These are phyloP conservation scores for Phytophthora citrophthora DNA, from an alignment of 352 stramenopile species.

Conservation along the genomic window DNA sequence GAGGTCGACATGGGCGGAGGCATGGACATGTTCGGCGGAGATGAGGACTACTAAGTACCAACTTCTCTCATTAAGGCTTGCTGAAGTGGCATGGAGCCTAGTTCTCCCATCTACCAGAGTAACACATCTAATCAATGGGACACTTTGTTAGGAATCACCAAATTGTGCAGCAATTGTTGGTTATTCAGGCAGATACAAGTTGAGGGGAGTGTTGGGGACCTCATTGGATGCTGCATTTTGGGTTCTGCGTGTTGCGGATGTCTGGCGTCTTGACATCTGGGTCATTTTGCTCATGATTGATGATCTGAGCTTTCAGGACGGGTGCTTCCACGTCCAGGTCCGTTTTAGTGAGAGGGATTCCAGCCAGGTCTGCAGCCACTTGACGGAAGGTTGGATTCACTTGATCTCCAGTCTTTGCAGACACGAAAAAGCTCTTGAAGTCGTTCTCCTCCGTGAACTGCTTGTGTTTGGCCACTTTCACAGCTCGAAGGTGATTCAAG, in stretches of 20 bases:
- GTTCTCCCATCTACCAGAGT: slow-evolving; percentile 40
- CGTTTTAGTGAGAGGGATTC: slow-evolving; percentile 80
- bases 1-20: slow-evolving; percentile 86
- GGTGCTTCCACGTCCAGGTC: slow-evolving; percentile 88
- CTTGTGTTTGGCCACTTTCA: slow-evolving; percentile 90
- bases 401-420: slow-evolving; percentile 94
- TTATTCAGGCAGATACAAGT: slow-evolving; percentile 1
- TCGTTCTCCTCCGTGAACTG: slow-evolving; percentile 95
- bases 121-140: slow-evolving; percentile 78
- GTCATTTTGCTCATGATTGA: slow-evolving; percentile 94
- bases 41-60: slow-evolving; percentile 85
- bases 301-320: slow-evolving; percentile 91
- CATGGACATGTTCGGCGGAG: slow-evolving; percentile 91
- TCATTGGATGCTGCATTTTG: slow-evolving; percentile 68
- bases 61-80: slow-evolving; percentile 5
- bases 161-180: background rate
- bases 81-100: slow-evolving; percentile 2
- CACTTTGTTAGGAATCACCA: slow-evolving; percentile 65
- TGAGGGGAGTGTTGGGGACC: no score
- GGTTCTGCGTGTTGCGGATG: slow-evolving; percentile 48
- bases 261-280: slow-evolving; percentile 84
- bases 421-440: slow-evolving; percentile 92
- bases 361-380: slow-evolving; percentile 83
- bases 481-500: slow-evolving; percentile 90
- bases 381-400: slow-evolving; percentile 90